Evolutionary conservation across 805 yeast species (phyloP).

Genomic region (Scheffersomyces amazonensis): DNA sequence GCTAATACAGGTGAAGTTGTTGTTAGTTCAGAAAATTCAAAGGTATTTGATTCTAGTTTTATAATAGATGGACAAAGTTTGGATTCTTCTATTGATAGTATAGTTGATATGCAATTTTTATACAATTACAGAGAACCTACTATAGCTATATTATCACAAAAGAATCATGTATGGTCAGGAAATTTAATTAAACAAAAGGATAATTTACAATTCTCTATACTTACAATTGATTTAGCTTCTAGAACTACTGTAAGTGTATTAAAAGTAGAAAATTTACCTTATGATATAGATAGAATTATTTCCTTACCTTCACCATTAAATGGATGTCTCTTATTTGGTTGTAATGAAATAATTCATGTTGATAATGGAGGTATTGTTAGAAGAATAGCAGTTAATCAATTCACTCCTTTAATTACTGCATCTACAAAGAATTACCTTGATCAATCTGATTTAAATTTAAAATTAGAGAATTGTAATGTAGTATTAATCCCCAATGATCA

Average conservation of each 20-base stretch:
- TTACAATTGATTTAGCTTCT: conserved; percentile 63
- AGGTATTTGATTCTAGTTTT: conserved; percentile 45
- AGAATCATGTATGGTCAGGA: conserved; percentile 74
- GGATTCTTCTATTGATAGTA: conserved; percentile 55
- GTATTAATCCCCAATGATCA: conserved; percentile 34
- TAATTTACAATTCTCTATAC: conserved; percentile 55
- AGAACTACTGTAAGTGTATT: conserved; percentile 65
- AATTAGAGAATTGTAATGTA: conserved; percentile 51
- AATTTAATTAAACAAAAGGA: conserved; percentile 59
- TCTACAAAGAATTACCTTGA: conserved; percentile 40
- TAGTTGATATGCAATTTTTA: conserved; percentile 71
- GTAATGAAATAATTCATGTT: conserved; percentile 73
- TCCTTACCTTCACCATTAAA: conserved; percentile 65
- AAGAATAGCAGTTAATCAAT: conserved; percentile 62
- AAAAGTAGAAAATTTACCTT: conserved; percentile 65
- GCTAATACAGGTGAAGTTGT: neutral
- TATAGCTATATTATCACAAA: conserved; percentile 60
- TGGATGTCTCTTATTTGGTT: conserved; percentile 70
- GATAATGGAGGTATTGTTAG: conserved; percentile 72
- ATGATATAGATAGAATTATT: conserved; percentile 62
- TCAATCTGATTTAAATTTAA: conserved; percentile 48
- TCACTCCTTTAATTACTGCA: conserved; percentile 36
- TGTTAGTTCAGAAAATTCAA: neutral
- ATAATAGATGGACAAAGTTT: conserved; percentile 56
- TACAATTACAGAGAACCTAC: conserved; percentile 82